Conservation (phyloP, 495 filamentous ascomycete species). For the Tetracladium setigerum region DNA sequence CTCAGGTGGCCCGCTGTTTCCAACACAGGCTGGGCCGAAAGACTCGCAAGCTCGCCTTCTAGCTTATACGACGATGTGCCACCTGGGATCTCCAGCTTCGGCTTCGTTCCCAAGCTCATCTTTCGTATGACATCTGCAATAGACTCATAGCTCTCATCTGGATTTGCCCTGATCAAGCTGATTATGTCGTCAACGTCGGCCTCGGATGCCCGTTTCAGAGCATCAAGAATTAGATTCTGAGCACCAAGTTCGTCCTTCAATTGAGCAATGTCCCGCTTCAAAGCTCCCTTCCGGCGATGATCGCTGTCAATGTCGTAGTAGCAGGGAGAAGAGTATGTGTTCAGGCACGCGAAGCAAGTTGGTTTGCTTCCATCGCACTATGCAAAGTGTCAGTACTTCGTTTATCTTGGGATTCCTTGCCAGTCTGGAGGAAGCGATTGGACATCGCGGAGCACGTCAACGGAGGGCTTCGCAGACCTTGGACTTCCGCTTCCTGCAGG, state of each 20-base stretch:
- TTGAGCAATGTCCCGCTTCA: conserved; percentile 29
- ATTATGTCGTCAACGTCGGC: conserved; percentile 32
- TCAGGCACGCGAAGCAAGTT: conserved; percentile 35
- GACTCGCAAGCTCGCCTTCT: conserved; percentile 25
- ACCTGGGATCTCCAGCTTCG: conserved; percentile 12
- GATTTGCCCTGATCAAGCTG: conserved; percentile 26
- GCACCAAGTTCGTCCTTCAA: conserved; percentile 24
- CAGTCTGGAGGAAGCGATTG: background rate
- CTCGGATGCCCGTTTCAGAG: conserved; percentile 31
- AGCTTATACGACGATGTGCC: conserved; percentile 14
- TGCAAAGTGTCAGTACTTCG: background rate
- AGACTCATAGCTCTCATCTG: conserved; percentile 24
- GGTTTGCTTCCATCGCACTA: conserved; percentile 40
- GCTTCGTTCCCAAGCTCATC: conserved; percentile 15
- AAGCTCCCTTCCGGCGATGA: conserved; percentile 30
- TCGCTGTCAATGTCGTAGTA: conserved; percentile 36
- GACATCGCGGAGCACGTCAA: background rate
- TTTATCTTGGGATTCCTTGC: background rate
- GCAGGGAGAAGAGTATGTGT: conserved; percentile 37
- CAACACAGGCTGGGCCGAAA: conserved; percentile 16
- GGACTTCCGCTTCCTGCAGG: conserved; percentile 38
- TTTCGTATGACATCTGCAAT: conserved; percentile 26
- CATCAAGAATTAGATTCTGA: conserved; percentile 29
- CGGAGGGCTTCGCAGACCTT: conserved; percentile 33
- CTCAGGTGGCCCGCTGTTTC: conserved; percentile 4